phyloP scores from a whole-genome alignment of 225 moss, liverwort and hornwort species.

The Marchantia paleacea region DNA sequence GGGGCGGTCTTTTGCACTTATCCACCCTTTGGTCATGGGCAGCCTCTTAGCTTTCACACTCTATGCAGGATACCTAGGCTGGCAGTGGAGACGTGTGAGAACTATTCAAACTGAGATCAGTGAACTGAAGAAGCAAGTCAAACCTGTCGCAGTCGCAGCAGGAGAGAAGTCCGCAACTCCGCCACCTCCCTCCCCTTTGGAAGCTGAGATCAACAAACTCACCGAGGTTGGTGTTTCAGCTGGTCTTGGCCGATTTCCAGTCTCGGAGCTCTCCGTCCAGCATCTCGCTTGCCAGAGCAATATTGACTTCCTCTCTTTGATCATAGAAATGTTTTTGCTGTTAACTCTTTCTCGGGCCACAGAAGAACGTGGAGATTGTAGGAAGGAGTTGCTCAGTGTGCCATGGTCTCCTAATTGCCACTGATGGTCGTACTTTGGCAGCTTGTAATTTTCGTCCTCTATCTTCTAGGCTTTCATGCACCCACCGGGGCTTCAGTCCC shows the following conservation, averaged over 20 bases:
- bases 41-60: slow-evolving; percentile 54
- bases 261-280: too few species aligned
- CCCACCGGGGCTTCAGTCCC: too few species aligned
- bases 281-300: too few species aligned
- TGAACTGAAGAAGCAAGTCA: slow-evolving; percentile 79
- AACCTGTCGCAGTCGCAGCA: slow-evolving; percentile 67
- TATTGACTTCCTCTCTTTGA: too few species aligned
- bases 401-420: too few species aligned
- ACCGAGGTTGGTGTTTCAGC: slow-evolving; percentile 53
- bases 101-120: slow-evolving; percentile 80
- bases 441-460: too few species aligned
- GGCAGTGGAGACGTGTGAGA: slow-evolving; percentile 93
- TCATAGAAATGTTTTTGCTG: too few species aligned
- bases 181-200: slow-evolving; percentile 59
- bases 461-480: too few species aligned
- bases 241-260: not conserved
- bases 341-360: too few species aligned
- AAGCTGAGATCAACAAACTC: slow-evolving; percentile 63
- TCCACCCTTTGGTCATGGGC: slow-evolving; percentile 87
- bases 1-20: slow-evolving; percentile 66
- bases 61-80: slow-evolving; percentile 81
- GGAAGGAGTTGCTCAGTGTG: too few species aligned
- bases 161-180: slow-evolving; percentile 61
- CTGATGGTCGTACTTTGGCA: too few species aligned
- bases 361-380: too few species aligned